These are phyloP conservation scores for Fusarium sp. DNA, from an alignment of 2,329 filamentous ascomycete genomes.

Conservation along the genomic window DNA sequence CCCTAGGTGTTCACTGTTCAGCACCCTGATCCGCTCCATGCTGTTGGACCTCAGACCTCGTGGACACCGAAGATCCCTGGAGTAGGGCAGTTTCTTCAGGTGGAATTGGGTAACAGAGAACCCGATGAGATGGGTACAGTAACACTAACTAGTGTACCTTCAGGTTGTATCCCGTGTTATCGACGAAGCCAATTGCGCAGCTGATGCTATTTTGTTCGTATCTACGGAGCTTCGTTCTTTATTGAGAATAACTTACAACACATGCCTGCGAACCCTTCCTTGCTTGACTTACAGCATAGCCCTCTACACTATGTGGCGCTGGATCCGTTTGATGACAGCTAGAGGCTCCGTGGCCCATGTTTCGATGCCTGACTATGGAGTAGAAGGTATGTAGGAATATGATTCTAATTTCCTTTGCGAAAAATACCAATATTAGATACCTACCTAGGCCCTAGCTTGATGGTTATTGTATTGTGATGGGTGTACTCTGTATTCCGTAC, in stretches of 20 bases:
- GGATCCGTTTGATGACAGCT: conserved; percentile 1
- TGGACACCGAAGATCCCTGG: conserved; percentile 22
- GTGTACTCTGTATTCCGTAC: background rate
- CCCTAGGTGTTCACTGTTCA: background rate
- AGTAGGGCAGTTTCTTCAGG: background rate
- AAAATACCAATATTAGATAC: background rate
- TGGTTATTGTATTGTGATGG: background rate
- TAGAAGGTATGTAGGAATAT: background rate
- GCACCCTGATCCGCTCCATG: conserved; percentile 10
- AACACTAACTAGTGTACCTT: conserved; percentile 4
- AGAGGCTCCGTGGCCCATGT: background rate
- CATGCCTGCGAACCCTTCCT: background rate
- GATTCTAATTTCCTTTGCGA: background rate
- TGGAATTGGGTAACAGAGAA: conserved; percentile 11
- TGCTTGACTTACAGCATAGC: conserved; percentile 11
- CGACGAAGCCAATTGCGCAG: background rate
- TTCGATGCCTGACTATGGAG: background rate
- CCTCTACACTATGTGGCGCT: conserved; percentile 14
- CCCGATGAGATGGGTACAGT: conserved; percentile 12
- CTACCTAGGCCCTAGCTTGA: no score
- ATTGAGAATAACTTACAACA: background rate
- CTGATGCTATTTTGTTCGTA: background rate
- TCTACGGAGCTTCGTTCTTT: background rate
- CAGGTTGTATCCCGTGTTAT: background rate
- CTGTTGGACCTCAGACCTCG: conserved; percentile 24